These are phyloP conservation scores for Sugiyamaella qingdaonensis DNA, from an alignment of 805 yeast species.

Conservation along the genomic window DNA sequence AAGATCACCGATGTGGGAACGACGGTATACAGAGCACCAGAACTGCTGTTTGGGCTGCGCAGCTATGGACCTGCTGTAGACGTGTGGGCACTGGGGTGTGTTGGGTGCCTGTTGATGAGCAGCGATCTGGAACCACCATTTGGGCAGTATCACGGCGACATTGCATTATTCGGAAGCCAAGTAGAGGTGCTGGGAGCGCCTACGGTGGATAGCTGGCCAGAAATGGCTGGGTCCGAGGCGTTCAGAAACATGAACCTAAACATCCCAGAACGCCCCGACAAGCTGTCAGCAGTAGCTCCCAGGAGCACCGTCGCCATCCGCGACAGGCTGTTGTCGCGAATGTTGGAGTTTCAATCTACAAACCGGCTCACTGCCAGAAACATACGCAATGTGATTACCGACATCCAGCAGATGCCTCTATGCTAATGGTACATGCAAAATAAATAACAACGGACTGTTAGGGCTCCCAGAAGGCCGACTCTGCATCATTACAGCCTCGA, in stretches of 20 bases:
- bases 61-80: constrained; percentile 37
- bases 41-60: constrained; percentile 42
- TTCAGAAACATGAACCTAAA: constrained; percentile 17
- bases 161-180: constrained; percentile 52
- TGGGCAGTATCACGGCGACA: constrained; percentile 47
- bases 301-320: neutral
- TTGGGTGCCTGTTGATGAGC: constrained; percentile 51
- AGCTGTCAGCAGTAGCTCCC: neutral
- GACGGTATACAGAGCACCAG: constrained; percentile 44
- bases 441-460: neutral
- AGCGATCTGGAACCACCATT: constrained; percentile 37
- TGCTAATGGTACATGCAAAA: neutral
- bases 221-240: constrained; percentile 13
- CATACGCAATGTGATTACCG: neutral
- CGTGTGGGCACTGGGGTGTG: constrained; percentile 55
- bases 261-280: neutral
- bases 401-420: neutral
- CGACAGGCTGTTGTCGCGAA: constrained; percentile 1
- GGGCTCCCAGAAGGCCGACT: too few species aligned
- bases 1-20: constrained; percentile 55
- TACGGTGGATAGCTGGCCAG: constrained; percentile 23
- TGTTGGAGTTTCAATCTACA: constrained; percentile 15
- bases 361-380: constrained; percentile 8
- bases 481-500: too few species aligned
- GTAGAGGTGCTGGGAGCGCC: constrained; percentile 65